Evolutionary conservation across 176 grass and related monocot genomes (phyloP).

Genomic region (Tillandsia leiboldiana): DNA sequence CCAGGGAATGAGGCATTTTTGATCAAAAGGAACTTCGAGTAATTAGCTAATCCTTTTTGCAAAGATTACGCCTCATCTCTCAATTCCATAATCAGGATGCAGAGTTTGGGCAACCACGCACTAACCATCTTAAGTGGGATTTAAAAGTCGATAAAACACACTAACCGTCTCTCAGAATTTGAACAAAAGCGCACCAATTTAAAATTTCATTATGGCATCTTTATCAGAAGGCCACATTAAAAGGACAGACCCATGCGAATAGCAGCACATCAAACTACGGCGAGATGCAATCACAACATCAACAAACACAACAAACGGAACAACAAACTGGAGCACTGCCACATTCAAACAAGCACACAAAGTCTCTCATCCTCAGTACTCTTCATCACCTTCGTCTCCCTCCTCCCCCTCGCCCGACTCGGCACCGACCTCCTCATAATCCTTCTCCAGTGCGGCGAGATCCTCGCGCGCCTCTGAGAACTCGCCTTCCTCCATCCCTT

Average conservation of each 20-base stretch:
- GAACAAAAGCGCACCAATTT: too few relatives aligned
- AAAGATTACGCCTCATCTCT: too few relatives aligned
- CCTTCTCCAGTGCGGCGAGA: constrained; percentile 38
- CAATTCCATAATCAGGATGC: too few relatives aligned
- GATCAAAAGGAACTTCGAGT: too few relatives aligned
- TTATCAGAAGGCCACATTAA: not conserved
- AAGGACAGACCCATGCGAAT: not conserved
- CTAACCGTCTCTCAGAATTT: too few relatives aligned
- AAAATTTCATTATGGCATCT: too few relatives aligned
- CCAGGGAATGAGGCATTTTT: too few relatives aligned
- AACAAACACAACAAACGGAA: not conserved
- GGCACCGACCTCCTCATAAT: constrained; percentile 38
- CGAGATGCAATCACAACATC: not conserved
- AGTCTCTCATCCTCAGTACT: constrained; percentile 12
- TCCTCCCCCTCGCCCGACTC: constrained; percentile 34
- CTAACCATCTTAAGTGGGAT: too few relatives aligned
- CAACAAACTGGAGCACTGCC: not conserved
- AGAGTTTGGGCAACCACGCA: too few relatives aligned
- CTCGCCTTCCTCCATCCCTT: constrained; percentile 45
- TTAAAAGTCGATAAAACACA: too few relatives aligned
- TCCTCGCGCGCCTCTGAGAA: constrained; percentile 42
- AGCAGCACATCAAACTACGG: not conserved
- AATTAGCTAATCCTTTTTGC: too few relatives aligned
- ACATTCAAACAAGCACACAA: not conserved
- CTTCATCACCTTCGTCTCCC: constrained; percentile 30